phyloP scores from a whole-genome alignment of 2,329 filamentous ascomycete species.

The Fusarium metavorans region DNA sequence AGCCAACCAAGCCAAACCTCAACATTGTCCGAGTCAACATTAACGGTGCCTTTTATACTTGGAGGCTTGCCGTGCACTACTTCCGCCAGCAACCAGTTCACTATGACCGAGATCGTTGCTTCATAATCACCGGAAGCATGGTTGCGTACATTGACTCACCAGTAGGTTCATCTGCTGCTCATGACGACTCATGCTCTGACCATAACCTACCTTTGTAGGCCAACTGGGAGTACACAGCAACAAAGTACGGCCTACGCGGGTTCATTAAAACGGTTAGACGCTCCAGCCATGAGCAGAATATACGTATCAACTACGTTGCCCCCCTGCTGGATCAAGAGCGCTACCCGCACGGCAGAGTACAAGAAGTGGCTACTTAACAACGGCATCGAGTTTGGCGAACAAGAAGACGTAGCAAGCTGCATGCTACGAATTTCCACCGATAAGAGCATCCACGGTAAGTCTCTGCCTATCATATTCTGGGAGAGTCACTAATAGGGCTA shows the following conservation, averaged over 20 bases:
- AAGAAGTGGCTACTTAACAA: constrained; percentile 54
- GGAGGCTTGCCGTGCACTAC: constrained; percentile 60
- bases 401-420: constrained; percentile 47
- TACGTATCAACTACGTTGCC: constrained; percentile 60
- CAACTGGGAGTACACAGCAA: constrained; percentile 40
- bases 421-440: constrained; percentile 51
- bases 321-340: constrained; percentile 56
- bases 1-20: constrained; percentile 53
- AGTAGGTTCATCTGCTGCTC: constrained; percentile 20
- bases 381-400: constrained; percentile 56
- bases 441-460: constrained; percentile 43
- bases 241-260: constrained; percentile 28
- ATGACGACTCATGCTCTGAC: neutral
- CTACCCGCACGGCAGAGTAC: constrained; percentile 53
- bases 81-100: constrained; percentile 56
- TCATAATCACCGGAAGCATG: constrained; percentile 62
- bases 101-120: constrained; percentile 56
- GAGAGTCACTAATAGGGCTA: neutral
- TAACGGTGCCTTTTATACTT: constrained; percentile 57
- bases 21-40: constrained; percentile 58
- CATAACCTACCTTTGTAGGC: constrained; percentile 11
- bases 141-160: constrained; percentile 61
- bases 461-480: neutral
- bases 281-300: constrained; percentile 51
- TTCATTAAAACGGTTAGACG: constrained; percentile 36